Base-by-base conservation (phyloP, 2,329 filamentous ascomycete species). In the Sporothrix protearum region DNA sequence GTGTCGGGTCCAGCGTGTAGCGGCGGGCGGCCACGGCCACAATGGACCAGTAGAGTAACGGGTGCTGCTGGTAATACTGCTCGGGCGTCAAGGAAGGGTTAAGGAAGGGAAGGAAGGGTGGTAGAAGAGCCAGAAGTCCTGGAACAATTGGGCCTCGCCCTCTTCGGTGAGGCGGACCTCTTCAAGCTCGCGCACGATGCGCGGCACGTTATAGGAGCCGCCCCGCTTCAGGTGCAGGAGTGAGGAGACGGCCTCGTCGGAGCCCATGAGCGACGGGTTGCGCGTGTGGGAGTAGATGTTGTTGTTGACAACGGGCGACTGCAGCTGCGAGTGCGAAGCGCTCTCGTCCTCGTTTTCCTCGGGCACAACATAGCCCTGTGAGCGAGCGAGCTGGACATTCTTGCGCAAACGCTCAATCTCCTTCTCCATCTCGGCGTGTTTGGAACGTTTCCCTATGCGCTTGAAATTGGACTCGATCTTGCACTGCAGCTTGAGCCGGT, bases 391-490 rank as follows among this genome's bases (percentile, higher is more conserved):
- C 71, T 87, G 82, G 73, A 92, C 84, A 76, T 85, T 87, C 61
- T 88, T 86, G 68, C 89, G 87, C 75, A 91, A 81, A 74, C 84
- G 87, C 72, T 92, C 91, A 77, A 94, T 92, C 80, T 94, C 91
- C 81, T 89, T 91, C 79, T 93, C 92, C 91, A 94, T 94, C 81
- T 94, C 92, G 77, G 92, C 92, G 80, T 95, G 92, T 79, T 92
- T 92, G 75, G 89, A 92, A 55, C 92, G 87, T 83, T 96, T 96
- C 74, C 92, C 80, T 22, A 94, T 85, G 76, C 92, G 89, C 85
- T 94, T 94, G 82, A 95, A 95, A 80, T 94, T 93, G 77, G 91
- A 92, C 80, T 95, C 92, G 80, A 96, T 95, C 80, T 93, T 92
- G 85, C 92, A 96, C 73, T 90, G 88, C 73, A 95, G 89, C 80